A percentile compares a stretch with the other conserved stretches of the same genome.
Evolutionary conservation across 2,329 filamentous ascomycete species (phyloP).

Genomic region (Colletotrichum gigasporum): DNA sequence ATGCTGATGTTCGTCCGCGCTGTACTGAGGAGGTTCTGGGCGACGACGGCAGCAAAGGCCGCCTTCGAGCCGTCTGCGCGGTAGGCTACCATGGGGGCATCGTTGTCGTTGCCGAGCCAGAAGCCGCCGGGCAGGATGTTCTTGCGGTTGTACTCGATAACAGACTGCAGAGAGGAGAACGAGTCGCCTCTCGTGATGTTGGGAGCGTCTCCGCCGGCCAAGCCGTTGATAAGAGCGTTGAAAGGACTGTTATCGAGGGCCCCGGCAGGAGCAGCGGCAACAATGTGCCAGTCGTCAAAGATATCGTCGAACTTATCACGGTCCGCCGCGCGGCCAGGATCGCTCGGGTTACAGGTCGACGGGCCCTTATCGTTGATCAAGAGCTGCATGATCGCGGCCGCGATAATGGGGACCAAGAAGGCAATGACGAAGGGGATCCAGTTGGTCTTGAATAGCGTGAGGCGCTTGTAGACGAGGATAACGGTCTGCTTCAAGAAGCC

Average conservation of each 20-base stretch:
- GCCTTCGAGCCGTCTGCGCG: constrained; percentile 61
- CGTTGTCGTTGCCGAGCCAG: constrained; percentile 73
- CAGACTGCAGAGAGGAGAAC: constrained; percentile 72
- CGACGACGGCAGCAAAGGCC: constrained; percentile 66
- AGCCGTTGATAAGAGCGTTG: constrained; percentile 23
- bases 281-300: constrained; percentile 29
- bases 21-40: constrained; percentile 72
- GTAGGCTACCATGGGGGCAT: constrained; percentile 75
- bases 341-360: constrained; percentile 60
- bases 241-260: constrained; percentile 24
- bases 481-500: constrained; percentile 75
- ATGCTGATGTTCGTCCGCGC: constrained; percentile 76
- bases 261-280: constrained; percentile 38
- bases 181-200: constrained; percentile 45
- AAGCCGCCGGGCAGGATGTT: constrained; percentile 80
- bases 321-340: constrained; percentile 52
- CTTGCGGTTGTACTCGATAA: constrained; percentile 68
- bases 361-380: constrained; percentile 70
- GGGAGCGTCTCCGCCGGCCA: background rate
- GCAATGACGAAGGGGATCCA: constrained; percentile 80
- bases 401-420: constrained; percentile 80
- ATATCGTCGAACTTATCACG: constrained; percentile 50
- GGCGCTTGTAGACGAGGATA: constrained; percentile 81
- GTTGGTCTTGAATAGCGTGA: constrained; percentile 80
- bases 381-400: constrained; percentile 80